Conservation (phyloP, 345 rosid genomes). For the Bretschneidera sinensis region DNA sequence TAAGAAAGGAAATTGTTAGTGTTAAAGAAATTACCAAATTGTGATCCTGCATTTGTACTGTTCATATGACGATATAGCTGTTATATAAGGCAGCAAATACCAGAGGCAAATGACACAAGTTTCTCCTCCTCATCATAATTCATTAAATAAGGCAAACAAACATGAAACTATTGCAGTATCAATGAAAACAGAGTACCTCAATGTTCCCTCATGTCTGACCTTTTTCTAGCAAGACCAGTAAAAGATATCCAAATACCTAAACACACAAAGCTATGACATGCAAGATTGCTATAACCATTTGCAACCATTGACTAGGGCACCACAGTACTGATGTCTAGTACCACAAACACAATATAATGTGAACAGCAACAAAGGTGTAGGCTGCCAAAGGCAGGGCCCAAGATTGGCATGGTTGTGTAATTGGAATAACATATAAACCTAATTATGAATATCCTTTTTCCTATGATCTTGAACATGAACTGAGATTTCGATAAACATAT, state of each 20-base stretch:
- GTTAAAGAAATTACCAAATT: too few relatives aligned
- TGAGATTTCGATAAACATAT: too few relatives aligned
- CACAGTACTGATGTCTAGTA: not conserved
- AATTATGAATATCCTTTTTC: too few relatives aligned
- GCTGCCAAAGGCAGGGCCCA: not conserved
- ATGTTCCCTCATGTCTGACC: not conserved
- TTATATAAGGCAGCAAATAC: too few relatives aligned
- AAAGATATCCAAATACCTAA: not conserved
- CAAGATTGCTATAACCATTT: not conserved
- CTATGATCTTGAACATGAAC: too few relatives aligned
- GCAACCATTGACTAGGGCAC: not conserved
- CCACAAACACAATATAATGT: not conserved
- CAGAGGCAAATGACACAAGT: too few relatives aligned
- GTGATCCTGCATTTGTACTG: not conserved
- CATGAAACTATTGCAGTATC: not conserved
- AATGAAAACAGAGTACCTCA: not conserved
- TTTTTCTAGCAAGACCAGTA: too few relatives aligned
- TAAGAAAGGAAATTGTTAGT: not conserved
- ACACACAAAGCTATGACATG: not conserved
- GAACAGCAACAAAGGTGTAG: not conserved
- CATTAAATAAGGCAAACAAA: not conserved
- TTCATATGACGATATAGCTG: not conserved
- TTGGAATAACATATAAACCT: too few relatives aligned
- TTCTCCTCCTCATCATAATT: not conserved
- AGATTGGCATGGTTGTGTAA: not conserved